Percentiles rank a stretch among this genome's conserved stretches.
Evolutionary conservation across 2,329 filamentous ascomycete species (phyloP).

Genomic region (Rhinocladiella similis): DNA sequence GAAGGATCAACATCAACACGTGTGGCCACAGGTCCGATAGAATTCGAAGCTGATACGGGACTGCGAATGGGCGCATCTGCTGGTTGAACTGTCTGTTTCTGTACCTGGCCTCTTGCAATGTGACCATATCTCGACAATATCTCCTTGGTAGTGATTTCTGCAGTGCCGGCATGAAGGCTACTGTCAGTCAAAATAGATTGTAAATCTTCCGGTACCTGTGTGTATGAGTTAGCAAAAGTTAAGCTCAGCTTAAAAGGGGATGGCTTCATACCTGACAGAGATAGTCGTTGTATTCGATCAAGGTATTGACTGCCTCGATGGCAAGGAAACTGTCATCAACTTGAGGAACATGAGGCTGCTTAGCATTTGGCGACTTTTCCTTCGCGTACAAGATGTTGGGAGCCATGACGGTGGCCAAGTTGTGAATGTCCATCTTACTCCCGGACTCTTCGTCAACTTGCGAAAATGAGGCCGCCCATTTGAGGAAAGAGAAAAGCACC

Average conservation of each 20-base stretch:
- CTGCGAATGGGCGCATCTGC: conserved; percentile 55
- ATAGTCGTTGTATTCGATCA: conserved; percentile 91
- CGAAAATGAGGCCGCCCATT: conserved; percentile 96
- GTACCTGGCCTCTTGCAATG: conserved; percentile 65
- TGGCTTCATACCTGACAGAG: conserved; percentile 78
- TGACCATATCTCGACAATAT: conserved; percentile 93
- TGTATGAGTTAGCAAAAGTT: conserved; percentile 7
- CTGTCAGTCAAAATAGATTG: conserved; percentile 83
- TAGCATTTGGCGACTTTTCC: conserved; percentile 46
- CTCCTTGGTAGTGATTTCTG: conserved; percentile 93
- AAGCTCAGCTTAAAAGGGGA: background rate
- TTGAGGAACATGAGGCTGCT: conserved; percentile 62
- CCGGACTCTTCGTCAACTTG: conserved; percentile 95
- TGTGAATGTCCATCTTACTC: conserved; percentile 98
- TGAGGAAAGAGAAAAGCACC: conserved; percentile 91
- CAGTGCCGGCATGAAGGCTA: conserved; percentile 74
- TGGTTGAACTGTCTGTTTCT: conserved; percentile 48
- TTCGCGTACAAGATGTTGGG: conserved; percentile 83
- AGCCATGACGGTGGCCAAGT: conserved; percentile 93
- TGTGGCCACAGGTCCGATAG: conserved; percentile 53
- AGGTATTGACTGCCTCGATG: conserved; percentile 85
- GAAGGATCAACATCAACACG: conserved; percentile 84
- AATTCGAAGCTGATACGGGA: conserved; percentile 41
- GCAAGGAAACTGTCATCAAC: conserved; percentile 89
- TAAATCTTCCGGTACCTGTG: conserved; percentile 87